Evolutionary conservation across 768 basidiomycete genomes (phyloP), one percentile per base, ranked within the genome.

Genomic region (Xerocomus brunneocitrinus): DNA sequence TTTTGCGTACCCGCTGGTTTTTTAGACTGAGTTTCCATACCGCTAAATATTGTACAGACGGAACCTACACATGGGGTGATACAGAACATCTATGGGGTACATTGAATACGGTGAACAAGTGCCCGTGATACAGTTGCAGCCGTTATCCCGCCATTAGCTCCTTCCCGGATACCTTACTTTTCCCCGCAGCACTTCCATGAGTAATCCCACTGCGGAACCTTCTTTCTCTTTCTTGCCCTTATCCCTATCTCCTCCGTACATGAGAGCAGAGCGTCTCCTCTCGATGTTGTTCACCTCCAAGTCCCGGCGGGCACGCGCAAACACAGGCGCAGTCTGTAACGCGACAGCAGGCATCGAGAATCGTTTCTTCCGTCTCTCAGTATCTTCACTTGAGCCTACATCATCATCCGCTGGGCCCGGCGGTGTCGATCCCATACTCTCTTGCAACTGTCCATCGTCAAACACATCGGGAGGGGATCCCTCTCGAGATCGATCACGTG

Each of bases 341-440:
- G 85, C 87, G 35, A 91, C 74, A n/a, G 86, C 86, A 43, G 89
- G 87, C 47, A 87, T 55, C 46, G 89, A 90, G 61, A 89, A 89
- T 36, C 87, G 79, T 63, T 88, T 87, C 61, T 74, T 74, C 61
- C 81, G 67, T 58, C 84, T 71, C 41, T 77, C 78, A 0, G 85
- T 87, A 56, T 87, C 79, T 63, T 87, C 87, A 60, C 65, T 75
- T 54, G 75, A 61, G 46, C 68, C 28, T 35, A 56, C 46, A 8
- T 16, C 49, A 1, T 58, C 56, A 4, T 53, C 60, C 48, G 14
- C 24, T 8, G 41, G 12, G 8, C 3, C 45, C 4, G 31, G 52
- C n/a, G 1, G 19, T 22, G 27, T 24, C 35, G 14, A 8, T 9
- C 42, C 49, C 8, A 45, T 32, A 16, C 38, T 35, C 25, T 58